A percentile compares a stretch with the other conserved stretches of the same genome.
These are phyloP conservation scores for Mucor irregularis DNA, from an alignment of 371 early-diverging fungal genomes.

Conservation along the genomic window DNA sequence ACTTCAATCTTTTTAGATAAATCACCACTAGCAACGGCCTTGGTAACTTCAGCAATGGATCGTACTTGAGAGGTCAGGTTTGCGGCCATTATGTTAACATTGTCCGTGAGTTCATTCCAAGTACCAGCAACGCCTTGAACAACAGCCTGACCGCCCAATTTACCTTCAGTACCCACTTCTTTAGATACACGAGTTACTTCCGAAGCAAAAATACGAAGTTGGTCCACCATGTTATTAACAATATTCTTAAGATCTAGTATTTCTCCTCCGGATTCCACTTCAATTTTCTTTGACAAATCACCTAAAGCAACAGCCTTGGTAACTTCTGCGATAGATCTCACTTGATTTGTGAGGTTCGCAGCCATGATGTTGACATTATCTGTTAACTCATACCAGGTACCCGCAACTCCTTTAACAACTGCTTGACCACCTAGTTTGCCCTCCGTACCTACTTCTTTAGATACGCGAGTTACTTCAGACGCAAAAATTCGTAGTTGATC, in stretches of 20 bases:
- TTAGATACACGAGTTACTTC: slow-evolving; percentile 67
- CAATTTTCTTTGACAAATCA: slow-evolving; percentile 58
- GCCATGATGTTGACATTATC: slow-evolving; percentile 60
- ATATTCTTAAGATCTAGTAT: slow-evolving; percentile 25
- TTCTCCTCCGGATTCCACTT: slow-evolving; percentile 45
- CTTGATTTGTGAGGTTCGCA: slow-evolving; percentile 52
- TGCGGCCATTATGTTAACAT: slow-evolving; percentile 55
- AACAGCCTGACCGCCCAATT: slow-evolving; percentile 58
- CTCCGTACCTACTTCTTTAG: slow-evolving; percentile 58
- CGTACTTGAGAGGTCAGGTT: slow-evolving; percentile 48
- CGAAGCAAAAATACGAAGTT: slow-evolving; percentile 35
- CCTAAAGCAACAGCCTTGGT: slow-evolving; percentile 62
- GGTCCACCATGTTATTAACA: slow-evolving; percentile 38
- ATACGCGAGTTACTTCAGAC: slow-evolving; percentile 51
- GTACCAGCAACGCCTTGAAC: slow-evolving; percentile 59
- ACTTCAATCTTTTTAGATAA: slow-evolving; percentile 45
- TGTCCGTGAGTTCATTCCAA: slow-evolving; percentile 64
- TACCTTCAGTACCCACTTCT: slow-evolving; percentile 68
- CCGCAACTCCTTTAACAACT: slow-evolving; percentile 46
- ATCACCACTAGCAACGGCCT: slow-evolving; percentile 38
- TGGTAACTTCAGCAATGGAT: slow-evolving; percentile 37
- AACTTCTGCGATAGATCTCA: slow-evolving; percentile 62
- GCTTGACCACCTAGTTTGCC: slow-evolving; percentile 55
- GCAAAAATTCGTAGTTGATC: slow-evolving; percentile 52
- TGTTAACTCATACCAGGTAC: slow-evolving; percentile 57